phyloP scores from a whole-genome alignment of 2,329 filamentous ascomycete species.

The Fusarium caatingaense region DNA sequence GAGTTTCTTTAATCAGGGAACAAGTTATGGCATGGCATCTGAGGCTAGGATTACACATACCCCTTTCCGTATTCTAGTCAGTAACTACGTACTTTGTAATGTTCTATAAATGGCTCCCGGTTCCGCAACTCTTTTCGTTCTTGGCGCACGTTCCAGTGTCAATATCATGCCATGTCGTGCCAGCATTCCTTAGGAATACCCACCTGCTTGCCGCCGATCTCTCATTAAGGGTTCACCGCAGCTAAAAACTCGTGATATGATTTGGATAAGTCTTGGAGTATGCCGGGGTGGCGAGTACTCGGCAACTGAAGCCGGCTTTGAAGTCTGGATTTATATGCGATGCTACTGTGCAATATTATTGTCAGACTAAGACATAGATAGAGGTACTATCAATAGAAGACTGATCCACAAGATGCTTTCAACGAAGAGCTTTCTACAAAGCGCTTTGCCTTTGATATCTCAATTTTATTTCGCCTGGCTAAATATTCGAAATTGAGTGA shows the following conservation, averaged over 20 bases:
- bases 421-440: not conserved
- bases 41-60: slow-evolving; percentile 45
- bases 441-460: not conserved
- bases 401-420: not conserved
- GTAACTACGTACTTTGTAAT: slow-evolving; percentile 35
- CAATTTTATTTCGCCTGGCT: not conserved
- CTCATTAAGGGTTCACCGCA: slow-evolving; percentile 12
- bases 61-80: slow-evolving; percentile 46
- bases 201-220: slow-evolving; percentile 13
- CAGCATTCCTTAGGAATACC: slow-evolving; percentile 16
- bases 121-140: not conserved
- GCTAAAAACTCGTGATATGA: slow-evolving; percentile 6
- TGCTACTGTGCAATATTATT: not conserved
- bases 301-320: slow-evolving; percentile 3
- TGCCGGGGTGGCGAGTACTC: not conserved
- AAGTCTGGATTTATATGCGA: not conserved
- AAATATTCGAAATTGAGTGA: not conserved
- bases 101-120: slow-evolving; percentile 29
- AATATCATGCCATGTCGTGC: slow-evolving; percentile 22
- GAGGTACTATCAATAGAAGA: not conserved
- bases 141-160: slow-evolving; percentile 9
- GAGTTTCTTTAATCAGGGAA: slow-evolving; percentile 18
- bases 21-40: slow-evolving; percentile 24
- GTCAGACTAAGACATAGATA: not conserved
- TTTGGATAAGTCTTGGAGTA: not conserved